Conservation (phyloP, 805 yeast genomes). For the Blastobotrys mokoenaii region DNA sequence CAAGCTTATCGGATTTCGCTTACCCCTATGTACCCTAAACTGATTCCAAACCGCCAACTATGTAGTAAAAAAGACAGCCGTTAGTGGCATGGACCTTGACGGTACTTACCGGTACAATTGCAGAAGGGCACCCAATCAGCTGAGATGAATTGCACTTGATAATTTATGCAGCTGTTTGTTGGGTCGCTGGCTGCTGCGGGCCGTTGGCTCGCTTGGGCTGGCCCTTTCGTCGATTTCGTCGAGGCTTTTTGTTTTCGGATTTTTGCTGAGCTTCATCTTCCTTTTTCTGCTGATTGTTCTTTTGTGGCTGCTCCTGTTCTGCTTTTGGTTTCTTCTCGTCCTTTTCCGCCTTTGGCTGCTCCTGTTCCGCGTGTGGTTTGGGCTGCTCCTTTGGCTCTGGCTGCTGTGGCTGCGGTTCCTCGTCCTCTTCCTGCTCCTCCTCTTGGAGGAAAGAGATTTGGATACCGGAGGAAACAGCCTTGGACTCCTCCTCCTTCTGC, state of each 20-base stretch:
- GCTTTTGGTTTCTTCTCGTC: not conserved
- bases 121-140: too few relatives aligned
- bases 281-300: not conserved
- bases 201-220: not conserved
- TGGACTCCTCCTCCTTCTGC: not conserved
- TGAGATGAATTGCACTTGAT: too few relatives aligned
- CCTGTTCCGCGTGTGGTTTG: not conserved
- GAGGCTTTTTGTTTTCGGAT: not conserved
- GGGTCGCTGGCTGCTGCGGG: not conserved
- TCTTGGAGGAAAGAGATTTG: conserved; percentile 17
- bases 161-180: too few relatives aligned
- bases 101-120: too few relatives aligned
- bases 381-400: not conserved
- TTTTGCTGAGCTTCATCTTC: not conserved
- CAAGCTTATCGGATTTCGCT: too few relatives aligned
- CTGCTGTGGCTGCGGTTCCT: conserved; percentile 1
- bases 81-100: too few relatives aligned
- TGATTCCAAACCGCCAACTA: too few relatives aligned
- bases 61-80: too few relatives aligned
- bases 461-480: not conserved
- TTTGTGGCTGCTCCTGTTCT: not conserved
- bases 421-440: conserved; percentile 12
- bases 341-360: not conserved
- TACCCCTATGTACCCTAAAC: too few relatives aligned
- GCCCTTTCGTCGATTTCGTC: not conserved